Percentiles rank a stretch among this genome's conserved stretches.
Conservation (phyloP, 2,329 filamentous ascomycete species). For the Eutypa lata region DNA sequence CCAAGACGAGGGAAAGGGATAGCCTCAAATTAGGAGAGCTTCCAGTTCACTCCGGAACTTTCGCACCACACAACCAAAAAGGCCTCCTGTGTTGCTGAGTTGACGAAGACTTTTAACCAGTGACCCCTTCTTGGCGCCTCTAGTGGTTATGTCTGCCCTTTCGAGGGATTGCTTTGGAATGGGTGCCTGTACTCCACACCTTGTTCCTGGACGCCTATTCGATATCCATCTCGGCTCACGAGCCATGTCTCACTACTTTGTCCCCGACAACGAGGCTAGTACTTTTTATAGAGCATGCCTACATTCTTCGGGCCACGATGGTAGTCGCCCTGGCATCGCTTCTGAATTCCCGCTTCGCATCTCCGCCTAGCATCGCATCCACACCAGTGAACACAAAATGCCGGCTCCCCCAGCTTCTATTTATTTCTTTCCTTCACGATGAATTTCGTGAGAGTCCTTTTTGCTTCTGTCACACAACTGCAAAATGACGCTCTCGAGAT, state of each 20-base stretch:
- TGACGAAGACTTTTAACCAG: background rate
- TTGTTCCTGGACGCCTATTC: conserved; percentile 1
- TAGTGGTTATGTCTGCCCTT: background rate
- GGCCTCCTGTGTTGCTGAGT: background rate
- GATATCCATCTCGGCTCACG: conserved; percentile 1
- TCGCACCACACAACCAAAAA: background rate
- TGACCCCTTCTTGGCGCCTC: background rate
- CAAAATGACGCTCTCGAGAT: background rate
- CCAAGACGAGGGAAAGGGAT: no score
- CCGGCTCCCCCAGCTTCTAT: background rate
- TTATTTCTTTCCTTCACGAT: background rate
- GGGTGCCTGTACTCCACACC: background rate
- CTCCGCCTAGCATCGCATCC: conserved; percentile 3
- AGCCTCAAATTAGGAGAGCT: no score
- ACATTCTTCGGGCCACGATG: conserved; percentile 17
- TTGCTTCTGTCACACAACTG: background rate
- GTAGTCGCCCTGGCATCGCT: conserved; percentile 10
- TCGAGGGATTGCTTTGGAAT: background rate
- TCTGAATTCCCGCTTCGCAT: conserved; percentile 15
- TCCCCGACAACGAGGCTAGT: conserved; percentile 1
- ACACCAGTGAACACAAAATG: background rate
- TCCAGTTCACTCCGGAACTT: no score
- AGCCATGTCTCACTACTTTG: conserved; percentile 3
- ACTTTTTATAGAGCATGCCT: conserved; percentile 9
- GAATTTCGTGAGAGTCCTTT: background rate